A percentile compares a stretch with the other conserved stretches of the same genome.
Conservation (phyloP, 208 protist genomes). For the Zelonia costaricensis region DNA sequence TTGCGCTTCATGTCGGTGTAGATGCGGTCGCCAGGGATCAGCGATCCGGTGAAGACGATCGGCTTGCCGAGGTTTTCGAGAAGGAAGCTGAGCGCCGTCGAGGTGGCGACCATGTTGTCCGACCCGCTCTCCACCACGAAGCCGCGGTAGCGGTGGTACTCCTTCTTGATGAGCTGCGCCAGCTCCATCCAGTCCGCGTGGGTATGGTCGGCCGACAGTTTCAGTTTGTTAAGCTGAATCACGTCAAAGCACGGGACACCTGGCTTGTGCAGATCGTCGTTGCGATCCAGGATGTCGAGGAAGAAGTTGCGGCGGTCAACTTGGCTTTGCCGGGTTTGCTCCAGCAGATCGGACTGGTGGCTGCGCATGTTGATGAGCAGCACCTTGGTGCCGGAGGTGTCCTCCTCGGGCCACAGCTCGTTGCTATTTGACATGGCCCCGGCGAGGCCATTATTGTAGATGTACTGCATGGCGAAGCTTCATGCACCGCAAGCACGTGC, state of each 20-base stretch:
- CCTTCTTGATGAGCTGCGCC: conserved; percentile 56
- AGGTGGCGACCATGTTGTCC: conserved; percentile 96
- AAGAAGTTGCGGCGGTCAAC: conserved; percentile 40
- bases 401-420: conserved; percentile 29
- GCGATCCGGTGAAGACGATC: conserved; percentile 96
- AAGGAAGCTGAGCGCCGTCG: conserved; percentile 96
- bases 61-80: conserved; percentile 97
- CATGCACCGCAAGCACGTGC: no score
- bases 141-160: conserved; percentile 94
- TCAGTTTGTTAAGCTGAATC: conserved; percentile 48
- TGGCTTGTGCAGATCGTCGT: conserved; percentile 61
- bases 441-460: conserved; percentile 9
- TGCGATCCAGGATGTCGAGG: conserved; percentile 41
- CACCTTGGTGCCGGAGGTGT: conserved; percentile 31
- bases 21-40: conserved; percentile 85
- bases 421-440: not conserved
- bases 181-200: conserved; percentile 76
- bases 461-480: conserved; percentile 27
- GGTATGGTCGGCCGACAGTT: conserved; percentile 65
- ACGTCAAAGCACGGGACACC: conserved; percentile 67
- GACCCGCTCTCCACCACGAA: conserved; percentile 97
- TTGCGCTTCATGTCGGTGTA: conserved; percentile 92
- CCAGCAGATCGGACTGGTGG: conserved; percentile 42
- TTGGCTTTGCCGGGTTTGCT: conserved; percentile 6
- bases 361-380: conserved; percentile 74